A percentile compares a stretch with the other conserved stretches of the same genome.
Evolutionary conservation across 805 yeast species (phyloP).

Genomic region (Ogataea paradorogensis): DNA sequence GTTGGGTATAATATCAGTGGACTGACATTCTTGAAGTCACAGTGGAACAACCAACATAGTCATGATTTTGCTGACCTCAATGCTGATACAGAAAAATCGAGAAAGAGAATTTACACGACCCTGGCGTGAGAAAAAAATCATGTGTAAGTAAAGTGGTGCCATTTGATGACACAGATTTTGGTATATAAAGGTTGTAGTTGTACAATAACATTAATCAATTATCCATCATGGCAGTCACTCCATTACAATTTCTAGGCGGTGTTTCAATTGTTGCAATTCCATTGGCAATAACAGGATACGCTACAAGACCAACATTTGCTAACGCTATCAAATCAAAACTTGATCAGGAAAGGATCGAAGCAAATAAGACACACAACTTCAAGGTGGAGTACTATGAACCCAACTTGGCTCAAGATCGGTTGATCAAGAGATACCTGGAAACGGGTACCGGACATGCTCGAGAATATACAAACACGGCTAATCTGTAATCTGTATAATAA

Average conservation of each 20-base stretch:
- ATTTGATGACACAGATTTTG: not conserved
- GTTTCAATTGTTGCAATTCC: constrained; percentile 32
- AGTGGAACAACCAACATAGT: constrained; percentile 77
- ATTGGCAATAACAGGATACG: constrained; percentile 22
- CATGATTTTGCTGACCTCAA: constrained; percentile 69
- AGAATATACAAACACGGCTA: constrained; percentile 19
- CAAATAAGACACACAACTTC: constrained; percentile 26
- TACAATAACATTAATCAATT: not conserved
- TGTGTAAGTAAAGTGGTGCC: constrained; percentile 2
- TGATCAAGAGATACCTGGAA: constrained; percentile 27
- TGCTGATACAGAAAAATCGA: constrained; percentile 46
- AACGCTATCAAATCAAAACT: constrained; percentile 34
- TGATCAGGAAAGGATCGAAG: constrained; percentile 32
- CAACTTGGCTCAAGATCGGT: constrained; percentile 22
- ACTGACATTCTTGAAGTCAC: constrained; percentile 63
- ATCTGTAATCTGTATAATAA: not conserved
- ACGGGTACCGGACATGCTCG: constrained; percentile 32
- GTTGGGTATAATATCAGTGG: constrained; percentile 88
- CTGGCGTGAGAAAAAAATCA: constrained; percentile 9
- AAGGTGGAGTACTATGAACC: constrained; percentile 27
- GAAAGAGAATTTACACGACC: constrained; percentile 62
- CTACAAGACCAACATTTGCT: constrained; percentile 36
- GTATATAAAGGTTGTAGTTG: not conserved
- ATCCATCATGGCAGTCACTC: constrained; percentile 28
- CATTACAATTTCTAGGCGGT: constrained; percentile 29